Percentiles rank a stretch among this genome's conserved stretches.
Evolutionary conservation across 331 rosid genomes (phyloP).

Genomic region (Cydonia oblonga): DNA sequence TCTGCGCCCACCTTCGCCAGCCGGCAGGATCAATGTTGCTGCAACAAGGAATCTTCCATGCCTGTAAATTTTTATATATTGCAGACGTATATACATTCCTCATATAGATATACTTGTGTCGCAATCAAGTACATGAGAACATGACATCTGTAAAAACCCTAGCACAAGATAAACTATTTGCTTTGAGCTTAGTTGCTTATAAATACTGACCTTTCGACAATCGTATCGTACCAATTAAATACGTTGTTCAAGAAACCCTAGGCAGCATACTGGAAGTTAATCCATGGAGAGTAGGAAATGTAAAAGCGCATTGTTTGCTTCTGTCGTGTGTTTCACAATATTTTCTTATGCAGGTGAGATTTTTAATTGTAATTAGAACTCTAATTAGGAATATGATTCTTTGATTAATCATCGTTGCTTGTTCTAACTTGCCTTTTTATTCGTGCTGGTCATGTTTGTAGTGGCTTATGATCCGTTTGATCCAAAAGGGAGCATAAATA

Average conservation of each 20-base stretch:
- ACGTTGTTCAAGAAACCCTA: not conserved
- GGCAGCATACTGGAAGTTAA: not conserved
- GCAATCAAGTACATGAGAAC: not conserved
- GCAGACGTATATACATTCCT: not conserved
- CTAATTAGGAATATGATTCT: not conserved
- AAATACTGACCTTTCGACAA: not conserved
- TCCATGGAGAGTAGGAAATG: not conserved
- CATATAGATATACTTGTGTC: not conserved
- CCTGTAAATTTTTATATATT: too few relatives aligned
- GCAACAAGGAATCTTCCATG: not conserved
- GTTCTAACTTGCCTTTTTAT: not conserved
- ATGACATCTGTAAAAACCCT: not conserved
- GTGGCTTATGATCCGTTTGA: slow-evolving; percentile 29
- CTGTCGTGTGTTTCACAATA: not conserved
- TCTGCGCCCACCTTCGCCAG: not conserved
- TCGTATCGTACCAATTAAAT: not conserved
- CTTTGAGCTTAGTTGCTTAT: not conserved
- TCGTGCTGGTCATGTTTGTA: not conserved
- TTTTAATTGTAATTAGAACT: not conserved
- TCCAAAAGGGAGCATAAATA: slow-evolving; percentile 26
- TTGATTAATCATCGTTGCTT: not conserved
- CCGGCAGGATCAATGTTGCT: not conserved
- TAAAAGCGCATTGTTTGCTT: not conserved
- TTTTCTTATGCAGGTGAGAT: slow-evolving; percentile 2
- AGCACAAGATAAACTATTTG: not conserved